Evolutionary conservation across 1,284 basidiomycete genomes (phyloP).

Genomic region (Flammula alnicola): DNA sequence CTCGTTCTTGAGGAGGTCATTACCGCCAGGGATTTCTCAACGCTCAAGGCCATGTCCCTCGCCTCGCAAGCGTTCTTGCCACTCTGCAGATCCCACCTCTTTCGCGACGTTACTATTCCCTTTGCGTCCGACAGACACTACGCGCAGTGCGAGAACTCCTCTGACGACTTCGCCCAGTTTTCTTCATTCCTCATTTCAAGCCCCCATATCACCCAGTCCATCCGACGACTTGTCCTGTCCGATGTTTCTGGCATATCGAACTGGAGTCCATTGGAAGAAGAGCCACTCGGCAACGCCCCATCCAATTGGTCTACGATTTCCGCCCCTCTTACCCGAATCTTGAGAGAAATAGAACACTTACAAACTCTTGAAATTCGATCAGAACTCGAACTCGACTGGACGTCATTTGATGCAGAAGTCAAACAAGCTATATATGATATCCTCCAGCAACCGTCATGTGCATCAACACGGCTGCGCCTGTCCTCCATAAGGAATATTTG

Average conservation of each 20-base stretch:
- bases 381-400: constrained; percentile 11
- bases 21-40: neutral
- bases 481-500: neutral
- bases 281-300: too few relatives aligned
- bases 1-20: constrained; percentile 11
- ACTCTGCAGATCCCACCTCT: constrained; percentile 3
- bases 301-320: constrained; percentile 6
- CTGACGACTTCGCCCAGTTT: constrained; percentile 5
- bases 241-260: constrained; percentile 6
- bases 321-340: constrained; percentile 4
- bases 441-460: constrained; percentile 1
- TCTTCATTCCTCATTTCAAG: constrained; percentile 9
- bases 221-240: constrained; percentile 5
- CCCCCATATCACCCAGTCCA: constrained; percentile 3
- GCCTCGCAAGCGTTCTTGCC: constrained; percentile 2
- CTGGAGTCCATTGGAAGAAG: too few relatives aligned
- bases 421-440: constrained; percentile 9
- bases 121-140: constrained; percentile 11
- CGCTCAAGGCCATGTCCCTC: constrained; percentile 7
- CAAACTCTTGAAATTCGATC: constrained; percentile 11
- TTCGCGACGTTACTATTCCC: constrained; percentile 1
- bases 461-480: constrained; percentile 1
- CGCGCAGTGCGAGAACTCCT: neutral
- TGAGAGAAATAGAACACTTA: constrained; percentile 3
- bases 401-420: constrained; percentile 6